Percentiles rank a stretch among this genome's conserved stretches.
These are phyloP conservation scores for Musa beccarii DNA, from an alignment of 176 grass and related monocot species.

Conservation along the genomic window DNA sequence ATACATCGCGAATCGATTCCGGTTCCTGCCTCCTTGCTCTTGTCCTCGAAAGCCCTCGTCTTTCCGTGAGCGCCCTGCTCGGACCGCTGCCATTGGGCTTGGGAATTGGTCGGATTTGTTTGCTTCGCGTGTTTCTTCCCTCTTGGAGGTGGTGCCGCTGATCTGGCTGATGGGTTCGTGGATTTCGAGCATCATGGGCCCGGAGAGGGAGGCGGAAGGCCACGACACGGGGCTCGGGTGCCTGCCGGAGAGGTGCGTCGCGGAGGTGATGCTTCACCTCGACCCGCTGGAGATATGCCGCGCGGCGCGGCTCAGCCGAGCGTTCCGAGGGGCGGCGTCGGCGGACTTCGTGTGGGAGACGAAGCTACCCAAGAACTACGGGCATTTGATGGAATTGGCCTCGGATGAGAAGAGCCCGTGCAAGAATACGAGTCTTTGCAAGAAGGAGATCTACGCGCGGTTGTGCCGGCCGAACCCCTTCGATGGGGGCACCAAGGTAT, in stretches of 20 bases:
- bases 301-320: background rate
- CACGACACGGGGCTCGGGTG: background rate
- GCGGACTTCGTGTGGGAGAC: background rate
- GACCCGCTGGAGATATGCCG: constrained; percentile 4
- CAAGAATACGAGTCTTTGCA: background rate
- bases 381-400: background rate
- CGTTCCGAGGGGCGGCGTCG: background rate
- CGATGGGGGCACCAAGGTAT: constrained; percentile 12
- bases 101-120: no score
- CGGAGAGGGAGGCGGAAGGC: background rate
- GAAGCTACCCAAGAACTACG: background rate
- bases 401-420: background rate
- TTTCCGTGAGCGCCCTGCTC: background rate
- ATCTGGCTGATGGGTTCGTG: background rate
- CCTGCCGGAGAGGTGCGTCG: constrained; percentile 3
- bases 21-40: background rate
- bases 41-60: background rate
- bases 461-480: constrained; percentile 1
- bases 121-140: no score
- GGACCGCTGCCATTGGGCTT: no score
- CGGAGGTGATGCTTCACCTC: constrained; percentile 2
- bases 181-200: background rate
- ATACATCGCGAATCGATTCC: background rate
- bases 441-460: constrained; percentile 11
- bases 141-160: no score